A percentile compares a stretch with the other conserved stretches of the same genome.
Evolutionary conservation across 2,329 filamentous ascomycete genomes (phyloP).

Genomic region (Fusarium oligoseptatum): DNA sequence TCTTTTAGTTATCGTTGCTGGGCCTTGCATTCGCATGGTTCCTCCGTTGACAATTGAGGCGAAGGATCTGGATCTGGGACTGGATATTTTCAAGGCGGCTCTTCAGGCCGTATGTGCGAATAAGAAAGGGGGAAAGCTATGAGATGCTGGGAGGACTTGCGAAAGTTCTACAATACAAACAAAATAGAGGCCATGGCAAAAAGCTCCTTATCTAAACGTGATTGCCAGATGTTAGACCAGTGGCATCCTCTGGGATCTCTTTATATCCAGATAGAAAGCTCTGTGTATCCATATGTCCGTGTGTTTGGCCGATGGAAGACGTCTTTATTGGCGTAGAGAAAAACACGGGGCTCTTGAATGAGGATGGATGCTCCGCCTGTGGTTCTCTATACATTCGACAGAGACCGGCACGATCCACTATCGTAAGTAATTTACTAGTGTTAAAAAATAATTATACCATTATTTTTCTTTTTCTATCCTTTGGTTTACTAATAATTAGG

Average conservation of each 20-base stretch:
- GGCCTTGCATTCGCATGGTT: slow-evolving; percentile 9
- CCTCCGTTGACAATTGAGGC: slow-evolving; percentile 8
- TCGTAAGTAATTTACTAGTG: too few relatives aligned
- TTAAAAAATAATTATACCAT: too few relatives aligned
- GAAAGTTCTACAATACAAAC: background rate
- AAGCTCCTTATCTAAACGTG: background rate
- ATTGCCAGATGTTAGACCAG: background rate
- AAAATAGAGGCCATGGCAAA: background rate
- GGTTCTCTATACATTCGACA: too few relatives aligned
- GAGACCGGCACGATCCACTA: too few relatives aligned
- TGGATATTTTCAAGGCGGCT: slow-evolving; percentile 6
- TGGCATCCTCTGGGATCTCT: background rate
- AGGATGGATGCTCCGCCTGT: too few relatives aligned
- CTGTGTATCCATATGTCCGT: too few relatives aligned
- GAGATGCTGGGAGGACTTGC: background rate
- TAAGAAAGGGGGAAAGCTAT: background rate
- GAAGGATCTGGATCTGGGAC: background rate
- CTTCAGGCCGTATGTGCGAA: background rate
- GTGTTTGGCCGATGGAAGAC: too few relatives aligned
- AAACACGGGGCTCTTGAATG: too few relatives aligned
- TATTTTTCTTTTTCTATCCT: too few relatives aligned
- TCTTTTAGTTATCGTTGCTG: slow-evolving; percentile 6
- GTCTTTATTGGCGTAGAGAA: too few relatives aligned
- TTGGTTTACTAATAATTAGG: too few relatives aligned
- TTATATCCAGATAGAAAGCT: background rate